A percentile compares a stretch with the other conserved stretches of the same genome.
phyloP scores from a whole-genome alignment of 306 rosid genomes.

The Abrus precatorius region DNA sequence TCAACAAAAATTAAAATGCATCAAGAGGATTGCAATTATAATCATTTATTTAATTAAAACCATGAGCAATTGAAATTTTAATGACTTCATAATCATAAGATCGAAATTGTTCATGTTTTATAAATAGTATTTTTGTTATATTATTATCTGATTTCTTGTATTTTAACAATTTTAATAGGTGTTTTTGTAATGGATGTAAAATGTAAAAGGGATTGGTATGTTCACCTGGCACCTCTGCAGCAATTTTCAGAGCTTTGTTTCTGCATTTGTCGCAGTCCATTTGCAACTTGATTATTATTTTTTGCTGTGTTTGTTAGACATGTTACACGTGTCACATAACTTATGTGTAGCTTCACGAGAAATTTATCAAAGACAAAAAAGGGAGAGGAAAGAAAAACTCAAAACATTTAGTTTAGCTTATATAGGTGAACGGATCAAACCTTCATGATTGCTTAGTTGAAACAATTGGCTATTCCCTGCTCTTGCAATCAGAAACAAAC shows the following conservation, averaged over 20 bases:
- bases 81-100: too few species aligned
- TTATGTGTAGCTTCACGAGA: neutral
- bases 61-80: too few species aligned
- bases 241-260: constrained; percentile 51
- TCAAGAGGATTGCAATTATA: too few species aligned
- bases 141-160: too few species aligned
- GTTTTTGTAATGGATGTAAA: too few species aligned
- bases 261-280: constrained; percentile 52
- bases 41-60: too few species aligned
- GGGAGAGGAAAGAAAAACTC: neutral
- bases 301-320: constrained; percentile 48
- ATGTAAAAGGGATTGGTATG: neutral
- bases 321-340: neutral
- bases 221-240: constrained; percentile 50
- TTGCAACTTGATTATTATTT: constrained; percentile 39
- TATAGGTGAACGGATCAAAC: constrained; percentile 11
- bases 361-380: neutral
- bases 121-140: too few species aligned
- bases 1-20: neutral
- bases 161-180: too few species aligned
- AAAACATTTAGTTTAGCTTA: neutral
- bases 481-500: constrained; percentile 21
- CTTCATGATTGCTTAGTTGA: constrained; percentile 45
- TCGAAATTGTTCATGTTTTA: too few species aligned
- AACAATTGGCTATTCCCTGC: neutral